Conservation (phyloP, 129 eudicot genomes). For the Centrapalus pauciflorus region DNA sequence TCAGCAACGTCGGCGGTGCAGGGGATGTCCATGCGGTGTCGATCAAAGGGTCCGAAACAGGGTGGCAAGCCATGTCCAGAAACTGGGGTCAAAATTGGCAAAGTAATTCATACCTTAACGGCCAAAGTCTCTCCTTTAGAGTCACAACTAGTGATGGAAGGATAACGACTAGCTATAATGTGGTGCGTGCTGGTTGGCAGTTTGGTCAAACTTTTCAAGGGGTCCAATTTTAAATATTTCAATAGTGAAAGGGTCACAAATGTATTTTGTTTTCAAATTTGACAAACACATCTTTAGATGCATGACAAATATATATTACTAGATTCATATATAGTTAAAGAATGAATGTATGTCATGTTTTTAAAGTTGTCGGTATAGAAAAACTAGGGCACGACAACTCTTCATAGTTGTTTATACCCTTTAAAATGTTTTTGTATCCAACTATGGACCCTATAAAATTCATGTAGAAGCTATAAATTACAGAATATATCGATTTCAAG, state of each 20-base stretch:
- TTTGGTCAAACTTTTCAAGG: slow-evolving; percentile 42
- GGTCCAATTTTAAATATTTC: slow-evolving; percentile 21
- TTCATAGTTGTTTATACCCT: no score
- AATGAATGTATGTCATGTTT: not conserved
- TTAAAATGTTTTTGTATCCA: no score
- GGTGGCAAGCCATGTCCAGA: slow-evolving; percentile 49
- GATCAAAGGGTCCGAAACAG: slow-evolving; percentile 41
- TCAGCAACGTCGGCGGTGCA: slow-evolving; percentile 50
- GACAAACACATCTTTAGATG: not conserved
- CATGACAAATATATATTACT: slow-evolving; percentile 3
- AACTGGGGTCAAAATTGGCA: slow-evolving; percentile 66
- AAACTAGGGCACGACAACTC: not conserved
- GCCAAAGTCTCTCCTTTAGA: slow-evolving; percentile 45
- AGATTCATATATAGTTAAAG: not conserved
- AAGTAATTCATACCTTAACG: slow-evolving; percentile 32
- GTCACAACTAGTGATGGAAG: slow-evolving; percentile 51
- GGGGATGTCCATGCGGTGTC: slow-evolving; percentile 45
- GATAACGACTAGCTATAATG: slow-evolving; percentile 23
- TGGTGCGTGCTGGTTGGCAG: slow-evolving; percentile 38
- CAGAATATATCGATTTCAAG: no score
- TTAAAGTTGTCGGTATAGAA: not conserved
- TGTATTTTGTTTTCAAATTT: not conserved
- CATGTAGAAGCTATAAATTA: no score
- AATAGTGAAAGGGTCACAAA: not conserved
- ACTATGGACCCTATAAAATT: no score